These are phyloP conservation scores for Lactarius evosmus DNA, from an alignment of 768 basidiomycete genomes.

Conservation along the genomic window DNA sequence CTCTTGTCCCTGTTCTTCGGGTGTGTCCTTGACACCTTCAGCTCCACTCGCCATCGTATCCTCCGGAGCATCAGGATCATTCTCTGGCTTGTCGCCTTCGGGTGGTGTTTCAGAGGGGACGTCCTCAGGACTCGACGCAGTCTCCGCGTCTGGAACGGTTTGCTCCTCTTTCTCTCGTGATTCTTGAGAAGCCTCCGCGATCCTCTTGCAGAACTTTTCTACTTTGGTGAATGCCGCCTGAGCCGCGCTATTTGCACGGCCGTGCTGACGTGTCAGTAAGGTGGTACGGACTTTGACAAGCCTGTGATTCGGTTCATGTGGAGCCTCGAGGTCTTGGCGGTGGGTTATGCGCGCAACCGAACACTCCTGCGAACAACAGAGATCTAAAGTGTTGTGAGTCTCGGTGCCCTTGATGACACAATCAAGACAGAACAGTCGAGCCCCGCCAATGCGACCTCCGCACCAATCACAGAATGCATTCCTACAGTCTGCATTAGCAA, in stretches of 20 bases:
- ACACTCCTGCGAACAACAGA: conserved; percentile 33
- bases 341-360: conserved; percentile 21
- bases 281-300: conserved; percentile 33
- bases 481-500: conserved; percentile 6
- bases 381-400: conserved; percentile 31
- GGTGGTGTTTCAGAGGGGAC: not conserved
- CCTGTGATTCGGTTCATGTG: conserved; percentile 35
- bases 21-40: not conserved
- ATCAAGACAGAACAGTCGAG: conserved; percentile 36
- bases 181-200: not conserved
- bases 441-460: conserved; percentile 30
- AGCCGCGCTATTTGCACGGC: not conserved
- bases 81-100: not conserved
- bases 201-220: not conserved
- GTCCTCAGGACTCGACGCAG: not conserved
- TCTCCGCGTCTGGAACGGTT: not conserved
- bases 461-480: conserved; percentile 32
- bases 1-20: not conserved
- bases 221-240: conserved; percentile 6
- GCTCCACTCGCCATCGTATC: not conserved
- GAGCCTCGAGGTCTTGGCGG: conserved; percentile 25
- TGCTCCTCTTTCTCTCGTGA: not conserved
- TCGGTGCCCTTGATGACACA: conserved; percentile 28
- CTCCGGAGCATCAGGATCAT: not conserved
- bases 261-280: conserved; percentile 8